These are phyloP conservation scores for Xylaria grammica DNA, from an alignment of 495 filamentous ascomycete genomes.

Conservation along the genomic window DNA sequence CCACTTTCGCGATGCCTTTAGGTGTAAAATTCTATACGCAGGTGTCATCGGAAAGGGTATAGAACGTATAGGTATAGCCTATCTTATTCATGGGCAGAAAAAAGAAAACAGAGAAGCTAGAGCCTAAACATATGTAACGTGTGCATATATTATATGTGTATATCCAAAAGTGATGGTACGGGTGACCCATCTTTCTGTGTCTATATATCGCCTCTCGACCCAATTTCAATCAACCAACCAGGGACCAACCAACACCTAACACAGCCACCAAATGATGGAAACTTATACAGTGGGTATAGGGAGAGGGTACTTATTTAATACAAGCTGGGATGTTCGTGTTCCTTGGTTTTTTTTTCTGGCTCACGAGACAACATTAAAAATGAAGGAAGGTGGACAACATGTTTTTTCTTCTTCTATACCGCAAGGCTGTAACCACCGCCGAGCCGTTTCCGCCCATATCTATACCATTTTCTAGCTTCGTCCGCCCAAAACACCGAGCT, in stretches of 20 bases:
- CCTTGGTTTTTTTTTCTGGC: too few species aligned
- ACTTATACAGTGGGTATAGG: conserved; percentile 9
- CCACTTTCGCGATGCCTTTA: too few species aligned
- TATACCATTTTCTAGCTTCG: conserved; percentile 81
- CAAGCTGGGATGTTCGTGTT: not conserved
- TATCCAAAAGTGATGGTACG: too few species aligned
- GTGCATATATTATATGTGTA: too few species aligned
- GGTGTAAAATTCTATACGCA: too few species aligned
- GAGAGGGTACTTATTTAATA: not conserved
- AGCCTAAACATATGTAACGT: too few species aligned
- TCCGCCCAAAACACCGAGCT: conserved; percentile 95
- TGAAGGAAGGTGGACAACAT: not conserved
- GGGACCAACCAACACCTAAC: not conserved
- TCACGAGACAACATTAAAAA: not conserved
- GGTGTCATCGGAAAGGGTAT: too few species aligned
- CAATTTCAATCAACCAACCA: not conserved
- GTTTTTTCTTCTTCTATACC: conserved; percentile 39
- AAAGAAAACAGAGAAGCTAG: too few species aligned
- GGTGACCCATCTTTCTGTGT: too few species aligned
- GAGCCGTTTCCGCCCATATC: conserved; percentile 50
- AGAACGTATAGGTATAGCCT: too few species aligned
- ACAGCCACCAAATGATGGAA: not conserved
- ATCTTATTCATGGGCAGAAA: too few species aligned
- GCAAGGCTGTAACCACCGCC: conserved; percentile 54
- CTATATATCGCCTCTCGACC: not conserved